Evolutionary conservation across 129 eudicot species (phyloP).

Genomic region (Lactuca saligna): DNA sequence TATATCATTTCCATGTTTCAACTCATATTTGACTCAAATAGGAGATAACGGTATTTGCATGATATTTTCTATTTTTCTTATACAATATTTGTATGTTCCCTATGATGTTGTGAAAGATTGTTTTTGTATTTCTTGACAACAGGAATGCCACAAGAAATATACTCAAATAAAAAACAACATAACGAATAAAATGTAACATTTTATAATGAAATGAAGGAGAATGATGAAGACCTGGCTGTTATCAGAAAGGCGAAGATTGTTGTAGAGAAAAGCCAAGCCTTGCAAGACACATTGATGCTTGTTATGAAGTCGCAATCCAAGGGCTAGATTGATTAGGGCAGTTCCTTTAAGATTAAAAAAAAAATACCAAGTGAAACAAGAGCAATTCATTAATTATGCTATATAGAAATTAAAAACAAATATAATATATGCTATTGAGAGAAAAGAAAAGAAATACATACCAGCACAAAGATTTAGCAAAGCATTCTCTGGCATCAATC

Average conservation of each 20-base stretch:
- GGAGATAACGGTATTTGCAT: no score
- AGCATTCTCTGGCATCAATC: conserved; percentile 78
- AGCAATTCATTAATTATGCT: not conserved
- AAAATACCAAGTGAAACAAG: not conserved
- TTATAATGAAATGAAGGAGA: conserved; percentile 7
- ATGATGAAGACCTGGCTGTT: conserved; percentile 61
- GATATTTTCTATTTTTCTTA: no score
- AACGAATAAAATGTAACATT: conserved; percentile 4
- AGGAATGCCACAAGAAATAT: no score
- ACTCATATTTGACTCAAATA: no score
- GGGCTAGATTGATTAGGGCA: conserved; percentile 71
- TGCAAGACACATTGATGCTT: conserved; percentile 71
- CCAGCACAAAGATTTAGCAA: conserved; percentile 88
- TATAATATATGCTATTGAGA: not conserved
- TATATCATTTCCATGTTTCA: no score
- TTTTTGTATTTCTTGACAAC: no score
- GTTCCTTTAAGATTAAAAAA: conserved; percentile 43
- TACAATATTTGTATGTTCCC: no score
- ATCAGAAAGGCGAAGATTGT: conserved; percentile 56
- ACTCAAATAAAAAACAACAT: not conserved
- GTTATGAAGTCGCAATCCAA: conserved; percentile 74
- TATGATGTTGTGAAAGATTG: no score
- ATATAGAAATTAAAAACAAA: not conserved
- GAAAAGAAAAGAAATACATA: conserved; percentile 19
- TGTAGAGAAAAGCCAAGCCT: conserved; percentile 79